phyloP scores from a whole-genome alignment of 257 asterid species.

The Jacaranda mimosifolia region DNA sequence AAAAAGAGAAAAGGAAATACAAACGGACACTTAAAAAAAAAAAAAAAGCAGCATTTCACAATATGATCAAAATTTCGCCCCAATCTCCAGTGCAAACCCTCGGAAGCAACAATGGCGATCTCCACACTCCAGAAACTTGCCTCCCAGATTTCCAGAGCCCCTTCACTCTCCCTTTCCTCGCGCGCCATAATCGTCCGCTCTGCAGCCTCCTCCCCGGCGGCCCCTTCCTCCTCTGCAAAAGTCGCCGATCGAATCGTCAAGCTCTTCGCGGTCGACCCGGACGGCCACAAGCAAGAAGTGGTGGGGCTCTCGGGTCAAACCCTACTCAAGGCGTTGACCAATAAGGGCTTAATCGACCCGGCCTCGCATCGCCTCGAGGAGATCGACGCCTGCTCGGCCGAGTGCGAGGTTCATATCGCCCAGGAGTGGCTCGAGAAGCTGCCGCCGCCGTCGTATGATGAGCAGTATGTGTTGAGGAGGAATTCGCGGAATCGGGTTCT shows the following conservation, averaged over 20 bases:
- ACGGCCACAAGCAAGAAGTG: slow-evolving; percentile 68
- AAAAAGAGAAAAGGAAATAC: background rate
- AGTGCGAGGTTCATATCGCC: slow-evolving; percentile 99
- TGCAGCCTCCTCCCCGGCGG: slow-evolving; percentile 45
- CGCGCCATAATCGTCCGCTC: slow-evolving; percentile 47
- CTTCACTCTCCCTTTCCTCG: slow-evolving; percentile 46
- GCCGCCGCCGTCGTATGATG: slow-evolving; percentile 70
- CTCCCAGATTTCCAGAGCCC: slow-evolving; percentile 45
- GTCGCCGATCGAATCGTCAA: slow-evolving; percentile 92
- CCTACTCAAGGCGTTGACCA: slow-evolving; percentile 78
- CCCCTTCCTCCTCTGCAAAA: slow-evolving; percentile 64
- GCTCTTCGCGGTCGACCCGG: slow-evolving; percentile 80
- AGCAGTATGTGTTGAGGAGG: slow-evolving; percentile 62
- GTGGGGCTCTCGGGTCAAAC: slow-evolving; percentile 85
- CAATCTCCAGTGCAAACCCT: slow-evolving; percentile 43
- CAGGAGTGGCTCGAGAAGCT: slow-evolving; percentile 97
- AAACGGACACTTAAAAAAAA: background rate
- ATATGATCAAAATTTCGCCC: slow-evolving; percentile 31
- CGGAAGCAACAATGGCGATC: slow-evolving; percentile 59
- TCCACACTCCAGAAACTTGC: slow-evolving; percentile 57
- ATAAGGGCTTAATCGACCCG: slow-evolving; percentile 86
- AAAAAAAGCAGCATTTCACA: background rate
- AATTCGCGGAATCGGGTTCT: slow-evolving; percentile 60
- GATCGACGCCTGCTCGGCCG: slow-evolving; percentile 95
- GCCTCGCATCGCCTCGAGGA: slow-evolving; percentile 95